These are phyloP conservation scores for Solidago caesia DNA, from an alignment of 129 eudicot species.

Conservation along the genomic window DNA sequence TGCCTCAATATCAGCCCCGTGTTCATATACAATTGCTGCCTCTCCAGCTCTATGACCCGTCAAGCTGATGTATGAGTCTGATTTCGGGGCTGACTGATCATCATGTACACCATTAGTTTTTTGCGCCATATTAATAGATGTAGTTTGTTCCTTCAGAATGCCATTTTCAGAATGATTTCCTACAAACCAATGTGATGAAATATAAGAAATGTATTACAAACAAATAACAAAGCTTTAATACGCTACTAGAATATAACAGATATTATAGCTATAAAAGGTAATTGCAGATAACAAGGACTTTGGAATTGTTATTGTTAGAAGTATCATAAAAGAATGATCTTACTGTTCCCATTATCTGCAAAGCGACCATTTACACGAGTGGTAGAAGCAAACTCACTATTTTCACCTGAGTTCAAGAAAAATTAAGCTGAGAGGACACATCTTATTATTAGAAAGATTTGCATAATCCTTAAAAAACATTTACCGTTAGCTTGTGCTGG, in stretches of 20 bases:
- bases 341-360: conserved; percentile 45
- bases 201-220: too few relatives aligned
- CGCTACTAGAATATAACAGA: neutral
- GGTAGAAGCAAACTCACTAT: conserved; percentile 30
- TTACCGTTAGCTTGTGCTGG: conserved; percentile 63
- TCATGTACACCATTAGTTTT: conserved; percentile 52
- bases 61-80: conserved; percentile 66
- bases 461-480: neutral
- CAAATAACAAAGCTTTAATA: too few relatives aligned
- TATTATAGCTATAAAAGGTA: neutral
- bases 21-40: conserved; percentile 95
- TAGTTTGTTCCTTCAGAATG: conserved; percentile 36
- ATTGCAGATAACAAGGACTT: neutral
- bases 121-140: conserved; percentile 34
- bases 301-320: neutral
- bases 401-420: conserved; percentile 35
- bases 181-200: neutral
- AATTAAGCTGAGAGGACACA: neutral
- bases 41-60: conserved; percentile 97
- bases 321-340: conserved; percentile 24
- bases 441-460: conserved; percentile 11
- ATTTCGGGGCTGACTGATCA: conserved; percentile 40
- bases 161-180: conserved; percentile 19
- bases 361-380: conserved; percentile 40
- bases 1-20: conserved; percentile 93